Conservation (phyloP, 495 filamentous ascomycete species). For the Xylaria telfairii region DNA sequence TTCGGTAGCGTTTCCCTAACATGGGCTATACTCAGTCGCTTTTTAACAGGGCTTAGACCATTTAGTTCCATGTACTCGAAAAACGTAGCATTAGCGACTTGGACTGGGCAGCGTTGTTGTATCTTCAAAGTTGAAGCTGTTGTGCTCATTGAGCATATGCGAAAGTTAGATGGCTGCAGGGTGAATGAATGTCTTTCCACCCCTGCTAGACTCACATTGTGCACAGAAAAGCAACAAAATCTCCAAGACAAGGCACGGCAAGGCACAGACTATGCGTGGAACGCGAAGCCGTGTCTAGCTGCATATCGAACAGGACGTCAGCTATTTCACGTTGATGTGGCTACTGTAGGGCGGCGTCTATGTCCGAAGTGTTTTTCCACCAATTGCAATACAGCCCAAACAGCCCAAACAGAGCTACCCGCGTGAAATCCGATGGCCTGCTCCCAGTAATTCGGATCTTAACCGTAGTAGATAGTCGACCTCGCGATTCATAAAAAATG, state of each 20-base stretch:
- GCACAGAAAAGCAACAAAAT: not conserved
- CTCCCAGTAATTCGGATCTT: not conserved
- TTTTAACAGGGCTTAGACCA: not conserved
- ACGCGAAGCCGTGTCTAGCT: not conserved
- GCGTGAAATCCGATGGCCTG: not conserved
- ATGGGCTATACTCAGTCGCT: not conserved
- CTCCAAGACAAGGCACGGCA: not conserved
- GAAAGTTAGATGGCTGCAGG: not conserved
- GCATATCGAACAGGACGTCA: not conserved
- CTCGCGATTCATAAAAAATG: not conserved
- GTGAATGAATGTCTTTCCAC: not conserved
- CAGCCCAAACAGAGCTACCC: not conserved
- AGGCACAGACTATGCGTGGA: not conserved
- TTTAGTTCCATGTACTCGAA: not conserved
- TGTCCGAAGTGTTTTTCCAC: conserved; percentile 22
- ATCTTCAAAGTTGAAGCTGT: not conserved
- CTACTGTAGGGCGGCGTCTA: not conserved
- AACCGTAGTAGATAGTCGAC: conserved; percentile 3
- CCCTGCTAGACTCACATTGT: not conserved
- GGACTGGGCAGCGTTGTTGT: not conserved
- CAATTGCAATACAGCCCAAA: not conserved
- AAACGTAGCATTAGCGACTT: not conserved
- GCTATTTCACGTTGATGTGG: not conserved
- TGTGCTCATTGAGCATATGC: not conserved
- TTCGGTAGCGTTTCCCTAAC: not conserved